These are phyloP conservation scores for Ballota nigra DNA, from an alignment of 257 asterid genomes.

Conservation along the genomic window DNA sequence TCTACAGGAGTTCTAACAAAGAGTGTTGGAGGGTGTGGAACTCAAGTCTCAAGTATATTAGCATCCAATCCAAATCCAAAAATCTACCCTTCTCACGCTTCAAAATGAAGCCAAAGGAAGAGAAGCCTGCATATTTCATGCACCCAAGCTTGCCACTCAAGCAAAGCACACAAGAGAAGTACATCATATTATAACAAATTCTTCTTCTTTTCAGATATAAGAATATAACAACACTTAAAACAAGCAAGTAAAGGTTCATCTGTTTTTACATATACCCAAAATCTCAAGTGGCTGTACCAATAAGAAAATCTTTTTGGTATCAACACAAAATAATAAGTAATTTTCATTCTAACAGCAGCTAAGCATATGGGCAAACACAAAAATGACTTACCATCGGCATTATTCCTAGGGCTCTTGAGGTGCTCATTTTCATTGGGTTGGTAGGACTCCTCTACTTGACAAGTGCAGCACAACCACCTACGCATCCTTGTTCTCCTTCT, in stretches of 20 bases:
- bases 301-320: background rate
- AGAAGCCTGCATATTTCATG: background rate
- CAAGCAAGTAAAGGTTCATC: conserved; percentile 4
- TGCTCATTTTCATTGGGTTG: conserved; percentile 62
- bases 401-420: conserved; percentile 64
- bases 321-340: conserved; percentile 13
- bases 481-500: conserved; percentile 76
- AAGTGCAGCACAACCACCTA: conserved; percentile 82
- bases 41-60: conserved; percentile 8
- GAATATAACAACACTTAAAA: background rate
- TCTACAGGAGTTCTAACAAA: background rate
- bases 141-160: background rate
- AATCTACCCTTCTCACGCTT: background rate
- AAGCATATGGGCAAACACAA: background rate
- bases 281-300: background rate
- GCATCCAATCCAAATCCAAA: background rate
- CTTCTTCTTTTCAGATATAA: background rate
- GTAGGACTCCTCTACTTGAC: conserved; percentile 68
- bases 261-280: background rate
- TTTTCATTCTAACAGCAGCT: background rate
- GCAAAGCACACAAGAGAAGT: background rate
- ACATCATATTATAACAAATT: background rate
- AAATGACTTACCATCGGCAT: conserved; percentile 52
- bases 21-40: background rate
- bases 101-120: background rate